A percentile compares a stretch with the other conserved stretches of the same genome.
Conservation (phyloP, 148 eudicot species). For the Fallopia convolvulus region DNA sequence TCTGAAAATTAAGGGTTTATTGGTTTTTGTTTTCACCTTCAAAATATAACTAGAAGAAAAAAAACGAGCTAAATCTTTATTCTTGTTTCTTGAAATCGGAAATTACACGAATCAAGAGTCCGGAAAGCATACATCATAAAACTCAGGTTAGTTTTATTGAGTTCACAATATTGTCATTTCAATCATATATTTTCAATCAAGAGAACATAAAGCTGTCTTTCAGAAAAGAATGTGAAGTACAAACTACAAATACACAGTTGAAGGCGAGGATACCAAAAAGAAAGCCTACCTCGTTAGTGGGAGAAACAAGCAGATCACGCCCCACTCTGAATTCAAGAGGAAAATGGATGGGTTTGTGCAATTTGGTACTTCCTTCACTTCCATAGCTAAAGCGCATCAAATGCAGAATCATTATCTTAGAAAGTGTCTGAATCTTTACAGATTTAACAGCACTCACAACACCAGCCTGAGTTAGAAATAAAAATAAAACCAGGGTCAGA, state of each 20-base stretch:
- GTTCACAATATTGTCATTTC: too few species aligned
- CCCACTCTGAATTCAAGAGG: conserved; percentile 71
- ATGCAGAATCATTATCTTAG: conserved; percentile 85
- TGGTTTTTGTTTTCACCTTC: too few species aligned
- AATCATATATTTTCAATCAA: neutral
- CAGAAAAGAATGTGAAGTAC: neutral
- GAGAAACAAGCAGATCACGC: conserved; percentile 67
- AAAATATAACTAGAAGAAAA: too few species aligned
- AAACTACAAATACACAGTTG: neutral
- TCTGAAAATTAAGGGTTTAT: too few species aligned
- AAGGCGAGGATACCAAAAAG: neutral
- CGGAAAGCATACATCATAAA: too few species aligned
- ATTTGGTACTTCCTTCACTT: conserved; percentile 80
- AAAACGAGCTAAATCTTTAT: too few species aligned
- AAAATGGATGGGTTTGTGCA: conserved; percentile 73
- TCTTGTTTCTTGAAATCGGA: too few species aligned
- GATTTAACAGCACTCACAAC: conserved; percentile 84
- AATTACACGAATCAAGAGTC: too few species aligned
- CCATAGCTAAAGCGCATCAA: conserved; percentile 93
- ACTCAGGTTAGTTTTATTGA: too few species aligned
- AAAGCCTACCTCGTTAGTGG: conserved; percentile 53
- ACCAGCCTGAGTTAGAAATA: conserved; percentile 46
- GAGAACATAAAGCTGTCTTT: neutral
- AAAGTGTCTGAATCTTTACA: conserved; percentile 60
- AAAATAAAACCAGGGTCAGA: conserved; percentile 6